A percentile compares a stretch with the other conserved stretches of the same genome.
Conservation (phyloP, 225 moss, liverwort and hornwort species). For the Pseudisothecium myosuroides region DNA sequence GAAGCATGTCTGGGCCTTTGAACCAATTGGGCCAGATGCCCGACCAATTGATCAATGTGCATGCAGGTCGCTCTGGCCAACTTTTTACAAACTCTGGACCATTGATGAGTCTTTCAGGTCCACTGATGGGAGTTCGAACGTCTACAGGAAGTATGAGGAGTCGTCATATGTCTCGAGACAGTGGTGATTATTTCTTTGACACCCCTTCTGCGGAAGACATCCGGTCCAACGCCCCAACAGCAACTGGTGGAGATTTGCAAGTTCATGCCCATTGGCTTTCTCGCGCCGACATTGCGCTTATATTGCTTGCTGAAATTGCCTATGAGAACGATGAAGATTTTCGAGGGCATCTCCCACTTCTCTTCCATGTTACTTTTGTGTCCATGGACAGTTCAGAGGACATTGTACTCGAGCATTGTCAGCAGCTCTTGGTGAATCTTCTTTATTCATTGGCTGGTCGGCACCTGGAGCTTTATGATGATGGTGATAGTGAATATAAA, state of each 20-base stretch:
- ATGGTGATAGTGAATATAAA: slow-evolving; percentile 96
- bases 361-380: slow-evolving; percentile 98
- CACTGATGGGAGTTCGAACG: slow-evolving; percentile 84
- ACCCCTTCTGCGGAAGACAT: slow-evolving; percentile 82
- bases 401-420: slow-evolving; percentile 97
- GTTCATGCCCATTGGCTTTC: slow-evolving; percentile 99
- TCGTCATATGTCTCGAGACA: slow-evolving; percentile 95
- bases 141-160: slow-evolving; percentile 98
- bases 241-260: slow-evolving; percentile 72
- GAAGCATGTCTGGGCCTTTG: slow-evolving; percentile 90
- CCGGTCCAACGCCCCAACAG: slow-evolving; percentile 54
- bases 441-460: slow-evolving; percentile 94
- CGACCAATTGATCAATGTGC: slow-evolving; percentile 71
- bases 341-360: slow-evolving; percentile 91
- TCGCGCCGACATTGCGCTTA: slow-evolving; percentile 92
- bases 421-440: slow-evolving; percentile 93
- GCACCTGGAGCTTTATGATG: slow-evolving; percentile 90
- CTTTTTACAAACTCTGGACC: slow-evolving; percentile 97
- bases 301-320: slow-evolving; percentile 93
- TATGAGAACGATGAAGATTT: slow-evolving; percentile 99
- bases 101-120: slow-evolving; percentile 85
- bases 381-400: slow-evolving; percentile 99
- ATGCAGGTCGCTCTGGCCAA: slow-evolving; percentile 92
- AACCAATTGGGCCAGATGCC: slow-evolving; percentile 92
- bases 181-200: slow-evolving; percentile 94